phyloP scores from a whole-genome alignment of 306 rosid species.

The Malus sieversii region DNA sequence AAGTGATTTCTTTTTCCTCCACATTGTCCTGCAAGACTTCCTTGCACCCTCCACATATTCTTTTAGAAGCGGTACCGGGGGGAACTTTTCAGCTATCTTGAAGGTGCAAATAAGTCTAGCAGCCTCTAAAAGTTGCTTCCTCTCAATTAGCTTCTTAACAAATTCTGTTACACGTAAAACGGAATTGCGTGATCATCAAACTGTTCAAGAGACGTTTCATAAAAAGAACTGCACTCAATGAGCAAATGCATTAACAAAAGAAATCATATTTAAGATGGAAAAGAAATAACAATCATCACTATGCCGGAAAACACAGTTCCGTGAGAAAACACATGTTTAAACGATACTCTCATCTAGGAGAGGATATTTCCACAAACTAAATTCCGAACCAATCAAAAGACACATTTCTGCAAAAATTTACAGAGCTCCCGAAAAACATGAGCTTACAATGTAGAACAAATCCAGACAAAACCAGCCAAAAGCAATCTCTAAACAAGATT shows the following conservation, averaged over 20 bases:
- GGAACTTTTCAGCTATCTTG: constrained; percentile 33
- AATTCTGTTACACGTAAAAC: constrained; percentile 24
- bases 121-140: constrained; percentile 40
- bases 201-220: neutral
- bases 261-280: neutral
- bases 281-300: neutral
- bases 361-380: neutral
- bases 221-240: no score
- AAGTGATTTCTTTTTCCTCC: neutral
- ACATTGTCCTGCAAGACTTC: neutral
- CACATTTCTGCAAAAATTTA: neutral
- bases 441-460: neutral
- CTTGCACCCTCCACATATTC: constrained; percentile 10
- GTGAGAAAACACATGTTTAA: neutral
- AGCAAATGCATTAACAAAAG: neutral
- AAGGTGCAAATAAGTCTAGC: constrained; percentile 45
- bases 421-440: neutral
- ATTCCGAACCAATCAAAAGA: neutral
- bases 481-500: neutral
- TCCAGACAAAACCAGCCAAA: neutral
- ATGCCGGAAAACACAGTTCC: neutral
- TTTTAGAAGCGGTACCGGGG: constrained; percentile 31
- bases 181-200: neutral
- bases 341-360: constrained; percentile 8
- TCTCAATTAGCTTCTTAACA: constrained; percentile 31